Evolutionary conservation across 495 filamentous ascomycete genomes (phyloP).

Genomic region (Haplographium delicatum): DNA sequence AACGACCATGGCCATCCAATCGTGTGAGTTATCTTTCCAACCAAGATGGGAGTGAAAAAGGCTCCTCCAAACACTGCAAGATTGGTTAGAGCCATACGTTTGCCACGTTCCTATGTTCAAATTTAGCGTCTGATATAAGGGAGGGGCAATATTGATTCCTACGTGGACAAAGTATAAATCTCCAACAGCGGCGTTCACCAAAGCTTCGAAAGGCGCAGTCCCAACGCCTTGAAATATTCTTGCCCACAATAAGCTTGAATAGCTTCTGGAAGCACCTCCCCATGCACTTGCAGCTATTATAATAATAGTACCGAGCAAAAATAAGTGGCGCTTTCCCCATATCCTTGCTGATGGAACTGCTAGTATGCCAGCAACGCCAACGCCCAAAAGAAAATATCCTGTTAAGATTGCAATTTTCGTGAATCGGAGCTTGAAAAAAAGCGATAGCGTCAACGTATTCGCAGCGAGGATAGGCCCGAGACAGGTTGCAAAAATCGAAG

Average conservation of each 20-base stretch:
- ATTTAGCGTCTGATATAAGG: constrained; percentile 6
- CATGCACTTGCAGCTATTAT: constrained; percentile 68
- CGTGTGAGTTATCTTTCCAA: constrained; percentile 73
- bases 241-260: constrained; percentile 67
- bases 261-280: constrained; percentile 65
- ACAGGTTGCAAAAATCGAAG: constrained; percentile 74
- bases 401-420: constrained; percentile 75
- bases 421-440: constrained; percentile 53
- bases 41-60: constrained; percentile 85
- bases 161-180: constrained; percentile 77
- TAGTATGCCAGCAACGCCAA: constrained; percentile 72
- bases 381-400: constrained; percentile 81
- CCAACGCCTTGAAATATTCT: constrained; percentile 71
- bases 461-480: constrained; percentile 82
- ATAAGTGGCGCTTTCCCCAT: constrained; percentile 88
- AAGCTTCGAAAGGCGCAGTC: constrained; percentile 68
- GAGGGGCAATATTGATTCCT: constrained; percentile 24
- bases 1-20: constrained; percentile 80
- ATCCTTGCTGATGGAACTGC: constrained; percentile 85
- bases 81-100: constrained; percentile 86
- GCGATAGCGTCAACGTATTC: constrained; percentile 67
- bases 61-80: constrained; percentile 86
- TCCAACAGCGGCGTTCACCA: constrained; percentile 73
- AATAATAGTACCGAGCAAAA: constrained; percentile 71
- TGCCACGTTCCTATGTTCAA: constrained; percentile 61